A percentile compares a stretch with the other conserved stretches of the same genome.
Evolutionary conservation across 1,284 basidiomycete species (phyloP).

Genomic region (Fistulina hepatica): DNA sequence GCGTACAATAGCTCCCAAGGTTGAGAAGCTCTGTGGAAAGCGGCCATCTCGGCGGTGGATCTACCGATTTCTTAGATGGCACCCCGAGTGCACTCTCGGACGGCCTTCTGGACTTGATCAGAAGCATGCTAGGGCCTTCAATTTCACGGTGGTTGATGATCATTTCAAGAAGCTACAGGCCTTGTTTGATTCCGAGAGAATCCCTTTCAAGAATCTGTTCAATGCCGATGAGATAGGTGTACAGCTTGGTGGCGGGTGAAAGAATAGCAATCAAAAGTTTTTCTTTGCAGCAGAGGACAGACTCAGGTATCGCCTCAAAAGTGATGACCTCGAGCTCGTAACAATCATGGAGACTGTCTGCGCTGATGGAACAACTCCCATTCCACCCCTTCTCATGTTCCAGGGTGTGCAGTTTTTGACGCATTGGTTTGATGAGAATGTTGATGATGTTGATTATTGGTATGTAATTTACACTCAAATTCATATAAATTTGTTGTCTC

Average conservation of each 20-base stretch:
- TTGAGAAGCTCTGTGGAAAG: slow-evolving; percentile 11
- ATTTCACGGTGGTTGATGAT: slow-evolving; percentile 16
- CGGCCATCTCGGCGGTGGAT: slow-evolving; percentile 17
- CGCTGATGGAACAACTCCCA: slow-evolving; percentile 19
- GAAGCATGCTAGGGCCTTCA: slow-evolving; percentile 23
- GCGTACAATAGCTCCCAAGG: slow-evolving; percentile 15
- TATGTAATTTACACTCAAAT: no score
- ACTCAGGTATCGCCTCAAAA: slow-evolving; percentile 14
- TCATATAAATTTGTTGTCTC: no score
- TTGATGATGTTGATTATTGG: slow-evolving; percentile 13
- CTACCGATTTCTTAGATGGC: slow-evolving; percentile 14
- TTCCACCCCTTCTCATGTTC: slow-evolving; percentile 27
- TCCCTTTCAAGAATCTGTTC: slow-evolving; percentile 27
- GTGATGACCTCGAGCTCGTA: slow-evolving; percentile 23
- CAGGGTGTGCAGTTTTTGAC: slow-evolving; percentile 14
- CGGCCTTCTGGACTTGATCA: slow-evolving; percentile 20
- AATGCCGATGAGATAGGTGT: slow-evolving; percentile 32
- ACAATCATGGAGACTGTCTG: slow-evolving; percentile 25
- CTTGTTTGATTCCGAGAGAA: slow-evolving; percentile 16
- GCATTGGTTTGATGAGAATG: slow-evolving; percentile 19
- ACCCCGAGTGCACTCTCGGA: slow-evolving; percentile 17
- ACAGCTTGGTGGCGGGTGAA: slow-evolving; percentile 24
- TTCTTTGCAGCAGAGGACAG: slow-evolving; percentile 11
- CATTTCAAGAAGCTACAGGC: slow-evolving; percentile 17
- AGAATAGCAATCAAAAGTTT: slow-evolving; percentile 15